Evolutionary conservation across 2,329 filamentous ascomycete genomes (phyloP).

Genomic region (Microdochium bolleyi): DNA sequence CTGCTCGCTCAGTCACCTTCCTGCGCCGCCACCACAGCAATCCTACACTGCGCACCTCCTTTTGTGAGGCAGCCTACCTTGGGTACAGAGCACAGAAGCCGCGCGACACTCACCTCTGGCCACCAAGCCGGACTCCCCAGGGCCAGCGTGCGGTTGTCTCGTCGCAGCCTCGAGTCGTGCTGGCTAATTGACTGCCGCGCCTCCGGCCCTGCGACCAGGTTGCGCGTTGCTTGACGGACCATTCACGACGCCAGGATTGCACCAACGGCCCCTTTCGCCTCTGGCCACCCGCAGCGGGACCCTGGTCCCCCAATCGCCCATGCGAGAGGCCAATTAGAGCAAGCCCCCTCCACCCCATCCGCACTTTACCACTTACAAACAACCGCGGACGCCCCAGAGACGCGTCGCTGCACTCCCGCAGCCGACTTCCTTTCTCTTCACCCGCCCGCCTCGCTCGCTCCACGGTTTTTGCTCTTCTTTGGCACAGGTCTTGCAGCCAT

Average conservation of each 20-base stretch:
- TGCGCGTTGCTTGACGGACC: not conserved
- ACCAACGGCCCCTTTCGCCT: not conserved
- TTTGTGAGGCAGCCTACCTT: too few species aligned
- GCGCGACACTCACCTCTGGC: too few species aligned
- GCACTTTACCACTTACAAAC: conserved; percentile 1
- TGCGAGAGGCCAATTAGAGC: not conserved
- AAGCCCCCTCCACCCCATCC: not conserved
- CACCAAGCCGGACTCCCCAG: too few species aligned
- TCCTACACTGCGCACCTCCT: too few species aligned
- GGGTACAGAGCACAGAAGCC: too few species aligned
- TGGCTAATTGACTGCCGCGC: not conserved
- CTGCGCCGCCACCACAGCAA: too few species aligned
- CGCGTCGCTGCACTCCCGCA: not conserved
- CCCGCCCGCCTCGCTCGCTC: not conserved
- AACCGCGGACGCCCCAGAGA: not conserved
- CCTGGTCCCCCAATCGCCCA: not conserved
- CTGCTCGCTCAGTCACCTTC: too few species aligned
- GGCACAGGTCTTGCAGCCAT: conserved; percentile 11
- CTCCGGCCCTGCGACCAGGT: not conserved
- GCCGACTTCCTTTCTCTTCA: not conserved
- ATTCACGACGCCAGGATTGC: not conserved
- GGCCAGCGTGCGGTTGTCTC: not conserved
- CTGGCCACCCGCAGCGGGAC: not conserved
- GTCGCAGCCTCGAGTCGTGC: not conserved
- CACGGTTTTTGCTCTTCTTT: not conserved